Evolutionary conservation across 345 rosid species (phyloP).

Genomic region (Hypericum perforatum): DNA sequence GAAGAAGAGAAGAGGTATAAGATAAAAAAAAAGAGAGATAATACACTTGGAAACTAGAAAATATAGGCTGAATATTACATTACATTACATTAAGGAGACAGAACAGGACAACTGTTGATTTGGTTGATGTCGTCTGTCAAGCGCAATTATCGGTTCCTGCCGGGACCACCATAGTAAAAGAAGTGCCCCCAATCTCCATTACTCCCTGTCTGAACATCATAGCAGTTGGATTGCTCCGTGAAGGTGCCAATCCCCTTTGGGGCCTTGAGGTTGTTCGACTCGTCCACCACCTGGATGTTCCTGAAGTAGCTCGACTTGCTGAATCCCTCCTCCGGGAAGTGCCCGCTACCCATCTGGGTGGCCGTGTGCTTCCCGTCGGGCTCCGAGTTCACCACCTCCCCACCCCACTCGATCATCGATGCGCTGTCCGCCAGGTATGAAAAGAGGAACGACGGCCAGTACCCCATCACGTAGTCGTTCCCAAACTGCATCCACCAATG

Average conservation of each 20-base stretch:
- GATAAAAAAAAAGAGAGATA: neutral
- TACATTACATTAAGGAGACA: neutral
- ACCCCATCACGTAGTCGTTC: constrained; percentile 69
- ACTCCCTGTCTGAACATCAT: constrained; percentile 76
- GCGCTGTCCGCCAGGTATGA: constrained; percentile 86
- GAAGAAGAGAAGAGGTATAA: constrained; percentile 14
- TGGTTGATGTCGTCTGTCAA: constrained; percentile 14
- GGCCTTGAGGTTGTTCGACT: constrained; percentile 83
- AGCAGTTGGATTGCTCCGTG: constrained; percentile 90
- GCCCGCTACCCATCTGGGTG: constrained; percentile 97
- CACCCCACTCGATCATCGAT: constrained; percentile 98
- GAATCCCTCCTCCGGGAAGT: constrained; percentile 88
- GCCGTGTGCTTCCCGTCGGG: constrained; percentile 78
- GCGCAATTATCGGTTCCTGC: constrained; percentile 69
- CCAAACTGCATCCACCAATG: constrained; percentile 99
- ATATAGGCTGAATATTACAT: constrained; percentile 44
- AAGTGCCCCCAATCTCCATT: constrained; percentile 97
- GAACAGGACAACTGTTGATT: neutral
- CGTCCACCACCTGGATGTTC: constrained; percentile 82
- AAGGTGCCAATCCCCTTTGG: constrained; percentile 83
- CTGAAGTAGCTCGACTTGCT: constrained; percentile 87
- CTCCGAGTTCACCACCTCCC: constrained; percentile 89
- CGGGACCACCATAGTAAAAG: constrained; percentile 96
- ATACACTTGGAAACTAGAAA: no score
- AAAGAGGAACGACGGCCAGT: constrained; percentile 95